Conservation (phyloP, 352 stramenopile species). For the Aphanomyces astaci region DNA sequence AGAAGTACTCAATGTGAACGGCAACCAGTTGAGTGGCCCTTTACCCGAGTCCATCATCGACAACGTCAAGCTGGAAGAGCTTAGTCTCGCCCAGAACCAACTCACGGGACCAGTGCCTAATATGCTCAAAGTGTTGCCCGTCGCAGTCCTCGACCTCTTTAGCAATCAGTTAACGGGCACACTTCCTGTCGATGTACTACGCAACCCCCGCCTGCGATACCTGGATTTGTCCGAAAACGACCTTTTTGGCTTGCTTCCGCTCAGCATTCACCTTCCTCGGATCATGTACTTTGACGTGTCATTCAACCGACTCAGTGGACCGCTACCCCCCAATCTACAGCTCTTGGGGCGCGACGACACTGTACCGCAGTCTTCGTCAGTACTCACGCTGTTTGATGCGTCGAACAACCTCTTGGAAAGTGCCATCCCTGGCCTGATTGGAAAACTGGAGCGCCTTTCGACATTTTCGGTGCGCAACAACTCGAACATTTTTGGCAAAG, state of each 20-base stretch:
- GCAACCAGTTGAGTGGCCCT: neutral
- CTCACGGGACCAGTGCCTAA: neutral
- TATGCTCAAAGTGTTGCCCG: neutral
- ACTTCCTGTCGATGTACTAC: neutral
- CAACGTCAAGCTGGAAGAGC: neutral
- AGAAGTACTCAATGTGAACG: conserved; percentile 6
- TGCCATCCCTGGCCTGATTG: neutral
- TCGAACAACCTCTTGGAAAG: neutral
- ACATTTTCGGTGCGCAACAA: conserved; percentile 10
- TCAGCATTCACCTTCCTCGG: neutral
- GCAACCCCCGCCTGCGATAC: neutral
- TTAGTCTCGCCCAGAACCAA: conserved; percentile 2
- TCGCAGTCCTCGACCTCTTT: conserved; percentile 6
- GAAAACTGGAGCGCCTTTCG: neutral
- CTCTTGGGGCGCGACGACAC: neutral
- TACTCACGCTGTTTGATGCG: neutral
- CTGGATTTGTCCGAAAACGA: conserved; percentile 6
- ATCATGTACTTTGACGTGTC: neutral
- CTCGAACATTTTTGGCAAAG: neutral
- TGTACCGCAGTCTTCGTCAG: neutral
- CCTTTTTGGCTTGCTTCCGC: neutral
- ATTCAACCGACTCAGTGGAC: conserved; percentile 6
- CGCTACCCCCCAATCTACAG: neutral
- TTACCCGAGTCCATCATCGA: neutral
- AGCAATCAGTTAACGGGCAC: neutral